A percentile compares a stretch with the other conserved stretches of the same genome.
These are phyloP conservation scores for Chrysanthemum makinoi DNA, from an alignment of 129 eudicot genomes.

Conservation along the genomic window DNA sequence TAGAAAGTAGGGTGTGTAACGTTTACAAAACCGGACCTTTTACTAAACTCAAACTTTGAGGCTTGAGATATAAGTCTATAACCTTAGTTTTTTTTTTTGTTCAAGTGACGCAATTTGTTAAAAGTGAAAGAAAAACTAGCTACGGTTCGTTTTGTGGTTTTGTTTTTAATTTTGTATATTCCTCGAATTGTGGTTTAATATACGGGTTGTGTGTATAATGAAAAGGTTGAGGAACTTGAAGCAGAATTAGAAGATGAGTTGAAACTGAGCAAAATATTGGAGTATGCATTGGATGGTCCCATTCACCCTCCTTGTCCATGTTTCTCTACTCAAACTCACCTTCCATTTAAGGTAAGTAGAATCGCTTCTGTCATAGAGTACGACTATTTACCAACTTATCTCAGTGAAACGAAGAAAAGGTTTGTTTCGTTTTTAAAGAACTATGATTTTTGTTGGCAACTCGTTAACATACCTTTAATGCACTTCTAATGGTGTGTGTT, in stretches of 20 bases:
- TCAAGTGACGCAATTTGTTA: too few species aligned
- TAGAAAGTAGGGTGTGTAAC: too few species aligned
- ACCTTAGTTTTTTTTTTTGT: too few species aligned
- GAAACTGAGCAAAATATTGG: slow-evolving; percentile 54
- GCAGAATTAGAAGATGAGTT: slow-evolving; percentile 69
- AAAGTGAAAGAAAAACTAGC: too few species aligned
- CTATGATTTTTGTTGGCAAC: neutral
- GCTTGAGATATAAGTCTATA: too few species aligned
- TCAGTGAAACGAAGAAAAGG: neutral
- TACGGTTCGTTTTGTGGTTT: too few species aligned
- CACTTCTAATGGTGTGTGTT: neutral
- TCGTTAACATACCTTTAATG: slow-evolving; percentile 2
- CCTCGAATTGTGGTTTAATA: neutral
- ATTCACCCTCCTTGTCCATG: slow-evolving; percentile 52
- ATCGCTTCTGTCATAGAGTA: neutral
- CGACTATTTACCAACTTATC: neutral
- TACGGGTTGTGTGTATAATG: neutral
- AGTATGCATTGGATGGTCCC: slow-evolving; percentile 64
- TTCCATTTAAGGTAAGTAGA: slow-evolving; percentile 60
- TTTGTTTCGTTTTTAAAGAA: neutral
- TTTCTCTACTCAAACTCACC: slow-evolving; percentile 44
- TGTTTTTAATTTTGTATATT: too few species aligned
- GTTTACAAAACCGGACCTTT: too few species aligned
- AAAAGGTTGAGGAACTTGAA: slow-evolving; percentile 75
- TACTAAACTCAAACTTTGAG: too few species aligned